phyloP scores from a whole-genome alignment of 2,329 filamentous ascomycete genomes.

The Kalaharituber pfeilii region DNA sequence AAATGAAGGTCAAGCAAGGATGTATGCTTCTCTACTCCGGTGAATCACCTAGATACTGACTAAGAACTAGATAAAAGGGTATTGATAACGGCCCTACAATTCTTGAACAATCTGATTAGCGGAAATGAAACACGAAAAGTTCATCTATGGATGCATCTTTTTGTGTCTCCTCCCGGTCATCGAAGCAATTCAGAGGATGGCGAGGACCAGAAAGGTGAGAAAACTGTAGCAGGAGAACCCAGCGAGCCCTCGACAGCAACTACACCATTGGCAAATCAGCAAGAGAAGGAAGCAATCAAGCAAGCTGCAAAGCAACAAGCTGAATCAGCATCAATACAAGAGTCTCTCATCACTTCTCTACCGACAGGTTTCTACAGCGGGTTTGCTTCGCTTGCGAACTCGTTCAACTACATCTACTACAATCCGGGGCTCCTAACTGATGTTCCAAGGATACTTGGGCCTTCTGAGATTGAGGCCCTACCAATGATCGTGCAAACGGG shows the following conservation, averaged over 20 bases:
- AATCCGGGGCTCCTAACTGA: conserved; percentile 23
- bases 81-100: conserved; percentile 22
- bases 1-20: conserved; percentile 17
- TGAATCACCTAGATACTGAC: not conserved
- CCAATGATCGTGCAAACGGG: conserved; percentile 22
- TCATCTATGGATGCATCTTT: conserved; percentile 23
- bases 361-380: conserved; percentile 8
- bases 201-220: not conserved
- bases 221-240: not conserved
- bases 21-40: conserved; percentile 5
- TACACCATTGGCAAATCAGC: not conserved
- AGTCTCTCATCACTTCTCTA: conserved; percentile 10
- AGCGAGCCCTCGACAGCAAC: not conserved
- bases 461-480: conserved; percentile 22
- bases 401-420: conserved; percentile 18
- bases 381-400: not conserved
- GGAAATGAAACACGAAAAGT: conserved; percentile 23
- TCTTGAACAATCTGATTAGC: conserved; percentile 23
- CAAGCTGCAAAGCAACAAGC: not conserved
- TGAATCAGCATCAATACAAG: not conserved
- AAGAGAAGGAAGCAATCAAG: not conserved
- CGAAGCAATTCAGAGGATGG: not conserved
- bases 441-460: conserved; percentile 20
- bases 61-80: conserved; percentile 22
- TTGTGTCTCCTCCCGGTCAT: conserved; percentile 8